Conservation (phyloP, 2,329 filamentous ascomycete species). For the Colletotrichum liaoningense region DNA sequence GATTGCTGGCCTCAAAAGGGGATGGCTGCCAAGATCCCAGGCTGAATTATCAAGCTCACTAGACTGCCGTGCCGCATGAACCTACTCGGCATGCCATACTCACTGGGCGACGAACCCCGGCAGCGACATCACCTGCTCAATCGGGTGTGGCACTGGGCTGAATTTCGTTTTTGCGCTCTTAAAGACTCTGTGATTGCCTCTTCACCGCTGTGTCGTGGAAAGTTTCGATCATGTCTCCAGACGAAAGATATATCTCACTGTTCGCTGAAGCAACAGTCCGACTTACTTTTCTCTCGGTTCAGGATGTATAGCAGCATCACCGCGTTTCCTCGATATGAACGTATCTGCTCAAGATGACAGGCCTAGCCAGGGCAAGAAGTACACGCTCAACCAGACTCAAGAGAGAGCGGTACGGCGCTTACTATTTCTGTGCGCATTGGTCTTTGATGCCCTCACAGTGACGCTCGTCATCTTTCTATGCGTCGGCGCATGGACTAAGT, state of each 20-base stretch:
- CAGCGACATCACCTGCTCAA: neutral
- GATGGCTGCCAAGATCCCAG: neutral
- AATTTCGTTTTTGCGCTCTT: neutral
- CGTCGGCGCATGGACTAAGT: conserved; percentile 14
- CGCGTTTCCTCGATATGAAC: neutral
- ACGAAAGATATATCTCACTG: neutral
- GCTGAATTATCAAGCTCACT: neutral
- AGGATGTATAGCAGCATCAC: neutral
- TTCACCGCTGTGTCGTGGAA: neutral
- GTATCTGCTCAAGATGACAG: conserved; percentile 1
- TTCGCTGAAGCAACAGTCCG: neutral
- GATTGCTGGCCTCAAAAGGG: neutral
- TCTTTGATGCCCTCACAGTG: conserved; percentile 16
- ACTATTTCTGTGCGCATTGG: neutral
- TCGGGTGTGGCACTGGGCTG: neutral
- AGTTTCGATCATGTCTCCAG: too few relatives aligned
- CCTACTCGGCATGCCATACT: neutral
- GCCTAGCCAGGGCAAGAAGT: conserved; percentile 9
- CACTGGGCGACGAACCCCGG: neutral
- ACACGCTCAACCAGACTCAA: conserved; percentile 18
- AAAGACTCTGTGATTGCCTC: neutral
- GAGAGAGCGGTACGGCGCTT: conserved; percentile 17
- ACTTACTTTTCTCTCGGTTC: neutral
- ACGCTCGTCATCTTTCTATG: conserved; percentile 18
- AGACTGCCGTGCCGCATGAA: conserved; percentile 1